A percentile compares a stretch with the other conserved stretches of the same genome.
These are phyloP conservation scores for Malassezia japonica DNA, from an alignment of 1,284 basidiomycete species.

Conservation along the genomic window DNA sequence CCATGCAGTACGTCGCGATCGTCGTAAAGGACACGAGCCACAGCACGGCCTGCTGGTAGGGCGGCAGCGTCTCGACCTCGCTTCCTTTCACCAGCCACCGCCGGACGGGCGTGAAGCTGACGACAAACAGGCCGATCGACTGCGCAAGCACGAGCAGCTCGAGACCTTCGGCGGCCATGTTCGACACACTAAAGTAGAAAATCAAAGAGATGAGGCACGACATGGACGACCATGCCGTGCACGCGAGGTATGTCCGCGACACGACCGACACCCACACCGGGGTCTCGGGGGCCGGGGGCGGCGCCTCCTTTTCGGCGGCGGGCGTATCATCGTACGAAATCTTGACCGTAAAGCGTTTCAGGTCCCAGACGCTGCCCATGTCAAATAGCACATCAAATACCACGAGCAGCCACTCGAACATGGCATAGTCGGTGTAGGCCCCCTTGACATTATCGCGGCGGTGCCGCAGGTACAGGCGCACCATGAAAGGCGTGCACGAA, in stretches of 20 bases:
- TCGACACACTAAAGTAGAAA: conserved; percentile 35
- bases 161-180: conserved; percentile 37
- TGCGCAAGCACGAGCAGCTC: conserved; percentile 36
- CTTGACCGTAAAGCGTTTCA: conserved; percentile 31
- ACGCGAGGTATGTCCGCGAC: conserved; percentile 54
- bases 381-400: conserved; percentile 41
- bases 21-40: conserved; percentile 23
- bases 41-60: conserved; percentile 12
- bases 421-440: conserved; percentile 37
- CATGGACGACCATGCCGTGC: conserved; percentile 76
- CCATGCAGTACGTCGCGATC: conserved; percentile 26
- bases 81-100: neutral
- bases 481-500: conserved; percentile 40
- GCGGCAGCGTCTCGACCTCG: neutral
- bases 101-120: conserved; percentile 20
- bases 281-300: neutral
- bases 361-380: conserved; percentile 31
- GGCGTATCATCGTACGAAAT: conserved; percentile 17
- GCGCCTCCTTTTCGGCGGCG: neutral
- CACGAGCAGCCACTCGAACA: conserved; percentile 45
- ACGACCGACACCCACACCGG: neutral
- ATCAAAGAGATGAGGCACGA: conserved; percentile 64
- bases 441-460: conserved; percentile 34
- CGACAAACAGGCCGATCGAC: conserved; percentile 22
- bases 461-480: conserved; percentile 36